Evolutionary conservation across 352 stramenopile genomes (phyloP).

Genomic region (Globisporangium cylindrosporum): DNA sequence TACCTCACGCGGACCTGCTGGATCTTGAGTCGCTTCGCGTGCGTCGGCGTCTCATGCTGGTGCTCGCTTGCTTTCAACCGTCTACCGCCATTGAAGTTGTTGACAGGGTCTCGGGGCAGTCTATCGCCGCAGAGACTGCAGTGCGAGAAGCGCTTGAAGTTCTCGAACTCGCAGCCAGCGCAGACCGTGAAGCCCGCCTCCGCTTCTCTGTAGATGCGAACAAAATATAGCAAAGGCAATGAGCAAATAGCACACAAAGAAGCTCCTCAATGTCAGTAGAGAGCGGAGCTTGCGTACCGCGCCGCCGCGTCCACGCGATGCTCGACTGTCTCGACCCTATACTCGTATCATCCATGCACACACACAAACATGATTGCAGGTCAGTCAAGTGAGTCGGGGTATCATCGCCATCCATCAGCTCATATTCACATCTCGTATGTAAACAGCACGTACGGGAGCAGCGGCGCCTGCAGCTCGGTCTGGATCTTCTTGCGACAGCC

Average conservation of each 20-base stretch:
- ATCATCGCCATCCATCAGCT: background rate
- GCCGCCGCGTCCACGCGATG: slow-evolving; percentile 66
- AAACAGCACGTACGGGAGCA: slow-evolving; percentile 34
- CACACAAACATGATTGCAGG: background rate
- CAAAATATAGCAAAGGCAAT: background rate
- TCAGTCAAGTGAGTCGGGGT: background rate
- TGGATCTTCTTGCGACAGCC: slow-evolving; percentile 42
- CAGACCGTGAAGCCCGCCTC: slow-evolving; percentile 50
- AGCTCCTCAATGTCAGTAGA: background rate
- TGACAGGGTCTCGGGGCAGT: slow-evolving; percentile 17
- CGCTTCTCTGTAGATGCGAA: slow-evolving; percentile 36
- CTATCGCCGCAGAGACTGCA: slow-evolving; percentile 68
- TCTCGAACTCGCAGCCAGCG: slow-evolving; percentile 60
- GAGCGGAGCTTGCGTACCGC: slow-evolving; percentile 12
- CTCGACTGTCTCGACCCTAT: slow-evolving; percentile 41
- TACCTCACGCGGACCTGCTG: slow-evolving; percentile 10
- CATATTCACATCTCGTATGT: background rate
- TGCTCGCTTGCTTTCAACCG: slow-evolving; percentile 5
- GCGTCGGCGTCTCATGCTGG: background rate
- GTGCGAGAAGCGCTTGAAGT: slow-evolving; percentile 66
- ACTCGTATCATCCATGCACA: background rate
- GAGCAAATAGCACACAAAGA: background rate
- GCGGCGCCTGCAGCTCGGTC: slow-evolving; percentile 43
- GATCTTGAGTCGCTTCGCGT: background rate
- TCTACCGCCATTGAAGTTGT: background rate